Conservation (phyloP, 768 basidiomycete species). For the Trametes punicea region DNA sequence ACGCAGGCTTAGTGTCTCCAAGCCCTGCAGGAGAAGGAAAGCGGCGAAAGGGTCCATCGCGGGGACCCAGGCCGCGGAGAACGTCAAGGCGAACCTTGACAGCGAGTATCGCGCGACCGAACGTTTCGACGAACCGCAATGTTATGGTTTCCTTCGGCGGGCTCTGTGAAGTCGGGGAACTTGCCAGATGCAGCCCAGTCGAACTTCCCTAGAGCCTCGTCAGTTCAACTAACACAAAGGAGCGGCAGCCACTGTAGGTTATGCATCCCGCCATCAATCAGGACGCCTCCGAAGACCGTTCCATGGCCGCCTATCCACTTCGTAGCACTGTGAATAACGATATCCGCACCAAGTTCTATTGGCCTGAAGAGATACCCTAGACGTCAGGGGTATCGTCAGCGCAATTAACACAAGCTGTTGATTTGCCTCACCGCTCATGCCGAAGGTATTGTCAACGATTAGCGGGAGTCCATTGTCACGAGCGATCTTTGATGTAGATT, state of each 20-base stretch:
- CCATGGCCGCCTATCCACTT: constrained; percentile 88
- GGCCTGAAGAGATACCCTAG: constrained; percentile 60
- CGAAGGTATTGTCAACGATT: constrained; percentile 81
- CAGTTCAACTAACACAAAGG: not conserved
- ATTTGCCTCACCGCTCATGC: constrained; percentile 59
- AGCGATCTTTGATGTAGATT: too few species aligned
- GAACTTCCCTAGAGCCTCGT: constrained; percentile 50
- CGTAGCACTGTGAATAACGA: constrained; percentile 75
- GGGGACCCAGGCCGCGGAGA: constrained; percentile 66
- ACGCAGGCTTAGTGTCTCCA: constrained; percentile 73
- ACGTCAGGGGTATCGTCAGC: not conserved
- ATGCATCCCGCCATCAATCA: constrained; percentile 62
- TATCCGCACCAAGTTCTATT: constrained; percentile 73
- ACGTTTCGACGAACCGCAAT: constrained; percentile 60
- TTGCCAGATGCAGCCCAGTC: constrained; percentile 67
- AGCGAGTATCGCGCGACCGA: constrained; percentile 61
- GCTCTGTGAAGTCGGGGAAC: constrained; percentile 73
- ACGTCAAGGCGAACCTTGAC: constrained; percentile 61
- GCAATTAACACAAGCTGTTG: constrained; percentile 4
- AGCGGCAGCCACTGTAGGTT: not conserved
- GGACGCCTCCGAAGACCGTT: constrained; percentile 72
- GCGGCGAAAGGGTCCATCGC: constrained; percentile 69
- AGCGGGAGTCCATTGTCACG: constrained; percentile 70
- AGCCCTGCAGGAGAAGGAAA: constrained; percentile 71
- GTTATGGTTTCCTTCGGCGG: constrained; percentile 78